Conservation (phyloP, 306 rosid species). For the Pterocarpus macrocarpus region DNA sequence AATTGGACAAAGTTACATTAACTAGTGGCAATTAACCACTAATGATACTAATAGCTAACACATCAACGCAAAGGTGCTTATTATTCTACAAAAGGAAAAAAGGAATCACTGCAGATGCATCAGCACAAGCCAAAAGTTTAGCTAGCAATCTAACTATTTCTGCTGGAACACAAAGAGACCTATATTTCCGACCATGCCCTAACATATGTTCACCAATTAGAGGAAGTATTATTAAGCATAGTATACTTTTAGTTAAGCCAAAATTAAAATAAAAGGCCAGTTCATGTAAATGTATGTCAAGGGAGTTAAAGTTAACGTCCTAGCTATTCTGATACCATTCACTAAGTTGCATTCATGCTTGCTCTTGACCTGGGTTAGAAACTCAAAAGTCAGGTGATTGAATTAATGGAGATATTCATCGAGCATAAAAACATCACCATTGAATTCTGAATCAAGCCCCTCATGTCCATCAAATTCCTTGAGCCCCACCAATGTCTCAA, state of each 20-base stretch:
- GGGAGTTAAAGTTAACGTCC: constrained; percentile 27
- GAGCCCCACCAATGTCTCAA: constrained; percentile 68
- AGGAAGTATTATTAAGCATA: not conserved
- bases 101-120: constrained; percentile 10
- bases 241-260: not conserved
- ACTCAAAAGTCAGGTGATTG: constrained; percentile 2
- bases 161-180: constrained; percentile 20
- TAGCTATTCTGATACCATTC: constrained; percentile 10
- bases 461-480: constrained; percentile 68
- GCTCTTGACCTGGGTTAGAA: constrained; percentile 2
- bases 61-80: not conserved
- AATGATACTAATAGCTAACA: not conserved
- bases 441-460: constrained; percentile 58
- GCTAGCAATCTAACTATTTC: constrained; percentile 18
- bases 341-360: constrained; percentile 26
- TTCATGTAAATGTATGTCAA: constrained; percentile 24
- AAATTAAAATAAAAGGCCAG: not conserved
- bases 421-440: constrained; percentile 44
- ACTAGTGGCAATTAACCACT: not conserved
- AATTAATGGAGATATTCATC: constrained; percentile 38
- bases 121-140: not conserved
- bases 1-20: constrained; percentile 8
- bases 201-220: constrained; percentile 23
- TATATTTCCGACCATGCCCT: constrained; percentile 31
- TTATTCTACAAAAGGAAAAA: not conserved